Base-by-base conservation (phyloP, 2,329 filamentous ascomycete genomes). In the Aspergillus sojae region DNA sequence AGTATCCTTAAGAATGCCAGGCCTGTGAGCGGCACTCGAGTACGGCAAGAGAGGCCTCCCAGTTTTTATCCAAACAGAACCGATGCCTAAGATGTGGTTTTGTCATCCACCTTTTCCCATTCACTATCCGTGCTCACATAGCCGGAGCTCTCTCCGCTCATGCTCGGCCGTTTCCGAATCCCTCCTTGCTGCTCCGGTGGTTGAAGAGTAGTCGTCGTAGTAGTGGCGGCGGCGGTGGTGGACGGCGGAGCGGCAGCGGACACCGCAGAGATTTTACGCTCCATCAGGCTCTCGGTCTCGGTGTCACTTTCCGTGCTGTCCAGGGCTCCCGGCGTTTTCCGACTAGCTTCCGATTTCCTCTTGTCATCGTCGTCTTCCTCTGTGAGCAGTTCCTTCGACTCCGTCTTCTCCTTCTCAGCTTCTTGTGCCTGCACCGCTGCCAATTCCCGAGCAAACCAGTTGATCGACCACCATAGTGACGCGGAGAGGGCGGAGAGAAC, bases 381-480 rank as follows among this genome's bases (percentile, higher is more conserved):
- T 59, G 68, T 68, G 19, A 72, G 68, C 64, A 73, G 72, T 66
- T 74, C 71, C 81, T 73, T 82, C 82, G 57, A 19, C 69, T 70
- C 77, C 71, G 77, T 78, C 70, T 72, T 75, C 71, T 77, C 79
- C 54, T 58, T 43, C 28, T 82, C 75, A 64, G 74, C 72, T 67
- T 81, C 77, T 67, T 78, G 82, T 21, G 82, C 82, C 67, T 85
- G 83, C 69, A 83, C 82, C 70, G 83, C 79, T 34, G 77, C 75
- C 58, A 89, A 77, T 74, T 89, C 94, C 53, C 81, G 81, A 61
- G 92, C 93, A 75, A 99, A 98, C 95, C 95, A 99, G 85, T 98
- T 98, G 81, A 98, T 94, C 62, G 91, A 88, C 82, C 87, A 93
- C 95, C 95, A 99, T 41, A 98, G 84, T 5, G 91, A 91, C 36